phyloP scores from a whole-genome alignment of 164 flowering plant genomes.

The Chimonanthus salicifolius region DNA sequence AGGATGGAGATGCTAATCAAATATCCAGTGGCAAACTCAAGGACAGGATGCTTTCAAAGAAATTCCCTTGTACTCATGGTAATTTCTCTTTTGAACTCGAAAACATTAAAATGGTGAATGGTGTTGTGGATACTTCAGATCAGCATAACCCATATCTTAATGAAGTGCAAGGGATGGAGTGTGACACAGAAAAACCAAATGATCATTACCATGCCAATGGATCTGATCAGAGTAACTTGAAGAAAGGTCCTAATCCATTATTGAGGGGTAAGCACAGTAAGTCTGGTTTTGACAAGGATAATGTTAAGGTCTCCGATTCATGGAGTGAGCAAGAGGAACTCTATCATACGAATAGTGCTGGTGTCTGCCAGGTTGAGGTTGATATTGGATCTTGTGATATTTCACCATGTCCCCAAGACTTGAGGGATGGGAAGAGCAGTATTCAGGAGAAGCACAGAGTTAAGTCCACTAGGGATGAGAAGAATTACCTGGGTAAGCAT shows the following conservation, averaged over 20 bases:
- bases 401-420: slow-evolving; percentile 26
- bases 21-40: slow-evolving; percentile 24
- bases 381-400: slow-evolving; percentile 29
- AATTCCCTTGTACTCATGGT: not conserved
- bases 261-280: slow-evolving; percentile 43
- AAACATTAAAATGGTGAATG: slow-evolving; percentile 21
- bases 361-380: slow-evolving; percentile 6
- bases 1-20: slow-evolving; percentile 25
- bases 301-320: slow-evolving; percentile 32
- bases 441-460: slow-evolving; percentile 28
- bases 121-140: slow-evolving; percentile 18
- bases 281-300: slow-evolving; percentile 31
- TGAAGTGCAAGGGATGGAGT: slow-evolving; percentile 24
- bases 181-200: slow-evolving; percentile 24
- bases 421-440: slow-evolving; percentile 29
- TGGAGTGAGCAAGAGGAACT: slow-evolving; percentile 18
- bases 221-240: slow-evolving; percentile 37
- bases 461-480: slow-evolving; percentile 30
- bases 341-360: slow-evolving; percentile 9
- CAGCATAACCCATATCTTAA: slow-evolving; percentile 21
- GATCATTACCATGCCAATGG: slow-evolving; percentile 31
- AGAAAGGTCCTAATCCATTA: slow-evolving; percentile 41
- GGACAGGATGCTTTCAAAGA: slow-evolving; percentile 1
- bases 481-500: slow-evolving; percentile 29
- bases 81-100: slow-evolving; percentile 22